These are phyloP conservation scores for Carex parvula DNA, from an alignment of 176 grass and related monocot species.

Conservation along the genomic window DNA sequence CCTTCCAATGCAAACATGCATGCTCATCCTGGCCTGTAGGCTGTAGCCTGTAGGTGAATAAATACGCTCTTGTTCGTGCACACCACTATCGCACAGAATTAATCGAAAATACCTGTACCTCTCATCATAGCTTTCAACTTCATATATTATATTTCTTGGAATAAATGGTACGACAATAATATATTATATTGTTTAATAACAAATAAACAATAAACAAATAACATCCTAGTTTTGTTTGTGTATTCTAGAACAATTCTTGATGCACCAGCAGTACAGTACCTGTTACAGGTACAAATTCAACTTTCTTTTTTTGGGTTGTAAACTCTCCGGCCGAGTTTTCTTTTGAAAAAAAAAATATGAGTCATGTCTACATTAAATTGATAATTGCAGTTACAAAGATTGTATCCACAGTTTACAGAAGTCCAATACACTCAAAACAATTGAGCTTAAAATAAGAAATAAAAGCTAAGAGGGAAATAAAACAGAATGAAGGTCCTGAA, in stretches of 20 bases:
- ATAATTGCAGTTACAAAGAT: no score
- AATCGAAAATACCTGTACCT: no score
- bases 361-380: no score
- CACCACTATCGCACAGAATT: background rate
- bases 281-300: background rate
- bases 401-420: no score
- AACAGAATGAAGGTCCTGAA: no score
- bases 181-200: background rate
- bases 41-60: background rate
- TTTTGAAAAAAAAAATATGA: no score
- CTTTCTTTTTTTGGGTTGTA: no score
- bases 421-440: no score
- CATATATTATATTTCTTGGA: background rate
- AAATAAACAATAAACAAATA: background rate
- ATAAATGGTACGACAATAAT: background rate
- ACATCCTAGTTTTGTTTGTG: background rate
- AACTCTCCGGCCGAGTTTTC: no score
- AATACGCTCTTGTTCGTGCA: background rate
- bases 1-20: conserved; percentile 4
- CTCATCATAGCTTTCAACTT: background rate
- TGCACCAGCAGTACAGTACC: background rate
- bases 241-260: background rate
- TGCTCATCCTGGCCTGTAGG: background rate
- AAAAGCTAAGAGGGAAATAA: no score
- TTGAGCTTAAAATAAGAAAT: no score